phyloP scores from a whole-genome alignment of 176 grass and related monocot genomes.

The Juncus inflexus region DNA sequence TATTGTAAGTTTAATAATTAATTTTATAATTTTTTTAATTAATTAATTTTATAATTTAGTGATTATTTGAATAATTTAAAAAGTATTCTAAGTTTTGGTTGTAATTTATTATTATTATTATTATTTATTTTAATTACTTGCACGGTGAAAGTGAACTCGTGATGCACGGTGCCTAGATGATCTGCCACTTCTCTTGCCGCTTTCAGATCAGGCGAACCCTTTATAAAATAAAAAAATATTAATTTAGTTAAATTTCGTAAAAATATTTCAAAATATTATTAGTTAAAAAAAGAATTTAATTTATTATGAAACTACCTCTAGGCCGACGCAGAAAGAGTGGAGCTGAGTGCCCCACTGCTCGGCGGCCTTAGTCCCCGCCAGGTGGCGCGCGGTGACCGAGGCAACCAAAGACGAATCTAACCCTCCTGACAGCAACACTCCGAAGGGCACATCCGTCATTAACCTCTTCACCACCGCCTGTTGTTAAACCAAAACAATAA shows the following conservation, averaged over 20 bases:
- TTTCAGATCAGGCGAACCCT: constrained; percentile 88
- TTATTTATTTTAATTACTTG: constrained; percentile 41
- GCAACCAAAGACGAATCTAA: constrained; percentile 91
- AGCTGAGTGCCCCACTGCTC: constrained; percentile 80
- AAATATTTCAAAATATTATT: background rate
- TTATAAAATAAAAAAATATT: constrained; percentile 10
- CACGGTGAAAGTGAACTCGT: constrained; percentile 93
- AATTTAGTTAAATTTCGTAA: background rate
- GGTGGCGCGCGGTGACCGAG: constrained; percentile 75
- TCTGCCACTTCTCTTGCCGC: constrained; percentile 75
- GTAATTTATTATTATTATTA: too few species aligned
- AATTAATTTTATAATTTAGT: too few species aligned
- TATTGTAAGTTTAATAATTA: too few species aligned
- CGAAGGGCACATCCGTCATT: constrained; percentile 93
- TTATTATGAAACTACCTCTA: constrained; percentile 49
- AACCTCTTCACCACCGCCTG: constrained; percentile 94
- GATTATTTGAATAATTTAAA: too few species aligned
- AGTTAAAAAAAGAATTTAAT: background rate
- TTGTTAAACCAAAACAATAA: too few species aligned
- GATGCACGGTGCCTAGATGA: constrained; percentile 82
- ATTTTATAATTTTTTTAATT: too few species aligned
- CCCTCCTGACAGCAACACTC: constrained; percentile 85
- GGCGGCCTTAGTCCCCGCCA: constrained; percentile 78
- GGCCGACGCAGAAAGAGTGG: constrained; percentile 90
- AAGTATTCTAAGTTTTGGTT: too few species aligned